These are phyloP conservation scores for Phellinidium pouzarii DNA, from an alignment of 1,284 basidiomycete species.

Conservation along the genomic window DNA sequence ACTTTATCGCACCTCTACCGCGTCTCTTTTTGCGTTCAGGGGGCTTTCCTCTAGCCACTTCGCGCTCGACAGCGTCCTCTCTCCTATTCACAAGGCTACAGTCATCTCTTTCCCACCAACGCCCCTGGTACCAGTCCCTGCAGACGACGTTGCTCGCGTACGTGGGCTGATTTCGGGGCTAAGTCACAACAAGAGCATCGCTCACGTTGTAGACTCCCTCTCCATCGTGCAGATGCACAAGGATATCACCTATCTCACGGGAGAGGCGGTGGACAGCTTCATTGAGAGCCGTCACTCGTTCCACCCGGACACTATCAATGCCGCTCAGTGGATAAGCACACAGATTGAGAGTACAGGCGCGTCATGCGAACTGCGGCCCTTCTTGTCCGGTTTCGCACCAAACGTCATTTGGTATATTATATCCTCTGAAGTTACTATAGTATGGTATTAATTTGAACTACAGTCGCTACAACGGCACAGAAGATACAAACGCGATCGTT, in stretches of 20 bases:
- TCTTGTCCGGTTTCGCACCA: slow-evolving; percentile 69
- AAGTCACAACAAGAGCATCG: slow-evolving; percentile 53
- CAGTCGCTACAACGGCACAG: slow-evolving; percentile 49
- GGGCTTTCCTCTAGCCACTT: slow-evolving; percentile 25
- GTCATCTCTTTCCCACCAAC: slow-evolving; percentile 43
- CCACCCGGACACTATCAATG: slow-evolving; percentile 55
- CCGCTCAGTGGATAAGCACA: slow-evolving; percentile 71
- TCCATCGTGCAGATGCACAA: slow-evolving; percentile 56
- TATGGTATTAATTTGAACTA: not conserved
- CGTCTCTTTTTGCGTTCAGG: slow-evolving; percentile 42
- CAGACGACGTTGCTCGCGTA: slow-evolving; percentile 42
- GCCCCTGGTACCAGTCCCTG: slow-evolving; percentile 45
- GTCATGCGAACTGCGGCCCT: slow-evolving; percentile 56
- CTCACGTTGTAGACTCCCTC: slow-evolving; percentile 55
- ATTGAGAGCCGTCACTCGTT: slow-evolving; percentile 78
- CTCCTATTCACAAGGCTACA: slow-evolving; percentile 55
- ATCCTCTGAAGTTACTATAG: slow-evolving; percentile 3
- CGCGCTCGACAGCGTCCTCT: slow-evolving; percentile 44
- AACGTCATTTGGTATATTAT: slow-evolving; percentile 70
- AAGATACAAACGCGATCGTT: slow-evolving; percentile 50
- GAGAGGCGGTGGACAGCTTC: slow-evolving; percentile 58
- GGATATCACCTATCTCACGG: slow-evolving; percentile 76
- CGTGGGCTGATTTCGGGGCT: slow-evolving; percentile 41
- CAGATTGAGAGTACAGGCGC: slow-evolving; percentile 70
- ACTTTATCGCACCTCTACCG: slow-evolving; percentile 35